Evolutionary conservation across 176 grass and related monocot species (phyloP), one percentile per base, ranked within the genome.

Genomic region (Eleusine indica): DNA sequence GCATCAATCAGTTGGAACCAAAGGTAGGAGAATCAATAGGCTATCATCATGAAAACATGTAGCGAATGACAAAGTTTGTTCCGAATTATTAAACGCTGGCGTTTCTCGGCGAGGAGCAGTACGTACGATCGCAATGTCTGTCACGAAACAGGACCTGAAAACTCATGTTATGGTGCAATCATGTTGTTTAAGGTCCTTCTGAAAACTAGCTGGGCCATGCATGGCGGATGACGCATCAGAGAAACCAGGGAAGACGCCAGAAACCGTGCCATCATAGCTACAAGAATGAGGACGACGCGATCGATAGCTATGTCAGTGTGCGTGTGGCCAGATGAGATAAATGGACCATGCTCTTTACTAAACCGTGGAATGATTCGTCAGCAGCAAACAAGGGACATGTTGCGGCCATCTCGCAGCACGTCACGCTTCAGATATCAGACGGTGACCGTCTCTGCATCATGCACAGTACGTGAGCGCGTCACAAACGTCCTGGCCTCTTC

Each of bases 251-350:
- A 14, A 76, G n/a, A 15, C 7, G 62, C 41, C 54, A 40, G 54
- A 78, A 88, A 71, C 41, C 0, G 15, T 17, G 32, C 86, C 79
- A 77, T 77, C 73, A 35, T 5, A 10, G 9, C 72, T 18, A 14
- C 17, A 13, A 53, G 60, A 56, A 77, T 8, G 73, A 77, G 4
- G 66, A 53, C 8, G 42, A 19, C 2, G 60, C 35, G 35, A 68
- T 37, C 35, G 77, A 80, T 44, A 9, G 35, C 44, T 30, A 30
- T 11, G 58, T 9, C 58, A 28, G 58, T 28, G n/a, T 11, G 57
- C 2, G 19, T 2, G 2, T 2, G 3, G 21, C 1, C 40, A 30
- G 3, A 18, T n/a, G 41, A 82, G 54, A 83, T 65, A 65, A 65
- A 82, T 56, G 67, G 30, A 65, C 12, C 28, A 29, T 65, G 30